These are phyloP conservation scores for Erodium trifolium DNA, from an alignment of 441 rosid genomes.

Conservation along the genomic window DNA sequence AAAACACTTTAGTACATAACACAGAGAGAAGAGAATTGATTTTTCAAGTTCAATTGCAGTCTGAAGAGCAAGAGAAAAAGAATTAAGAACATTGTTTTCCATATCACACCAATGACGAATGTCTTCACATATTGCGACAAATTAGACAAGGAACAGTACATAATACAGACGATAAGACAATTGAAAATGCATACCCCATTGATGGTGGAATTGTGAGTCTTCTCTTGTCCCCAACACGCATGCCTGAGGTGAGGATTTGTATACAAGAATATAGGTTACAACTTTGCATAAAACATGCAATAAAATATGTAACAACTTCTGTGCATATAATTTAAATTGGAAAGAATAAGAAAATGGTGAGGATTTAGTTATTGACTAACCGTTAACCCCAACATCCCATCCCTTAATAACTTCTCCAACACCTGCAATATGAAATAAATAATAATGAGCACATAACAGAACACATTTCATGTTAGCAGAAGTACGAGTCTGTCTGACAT, in stretches of 20 bases:
- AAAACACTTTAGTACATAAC: background rate
- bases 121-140: background rate
- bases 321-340: too few relatives aligned
- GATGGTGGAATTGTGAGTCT: constrained; percentile 84
- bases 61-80: too few relatives aligned
- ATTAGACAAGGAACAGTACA: background rate
- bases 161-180: background rate
- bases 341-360: too few relatives aligned
- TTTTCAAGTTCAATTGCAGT: too few relatives aligned
- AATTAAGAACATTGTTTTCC: background rate
- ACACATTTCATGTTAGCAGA: background rate
- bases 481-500: constrained; percentile 10
- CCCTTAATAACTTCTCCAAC: constrained; percentile 87
- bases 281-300: background rate
- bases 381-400: constrained; percentile 93
- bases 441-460: background rate
- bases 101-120: background rate
- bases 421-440: constrained; percentile 38
- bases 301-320: too few relatives aligned
- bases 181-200: constrained; percentile 63
- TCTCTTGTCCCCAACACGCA: constrained; percentile 93
- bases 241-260: constrained; percentile 40
- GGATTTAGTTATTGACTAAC: constrained; percentile 14
- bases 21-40: background rate
- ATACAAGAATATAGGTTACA: background rate